Evolutionary conservation across 2,329 filamentous ascomycete species (phyloP), one percentile per base, ranked within the genome.

Genomic region (Sporothrix humicola): DNA sequence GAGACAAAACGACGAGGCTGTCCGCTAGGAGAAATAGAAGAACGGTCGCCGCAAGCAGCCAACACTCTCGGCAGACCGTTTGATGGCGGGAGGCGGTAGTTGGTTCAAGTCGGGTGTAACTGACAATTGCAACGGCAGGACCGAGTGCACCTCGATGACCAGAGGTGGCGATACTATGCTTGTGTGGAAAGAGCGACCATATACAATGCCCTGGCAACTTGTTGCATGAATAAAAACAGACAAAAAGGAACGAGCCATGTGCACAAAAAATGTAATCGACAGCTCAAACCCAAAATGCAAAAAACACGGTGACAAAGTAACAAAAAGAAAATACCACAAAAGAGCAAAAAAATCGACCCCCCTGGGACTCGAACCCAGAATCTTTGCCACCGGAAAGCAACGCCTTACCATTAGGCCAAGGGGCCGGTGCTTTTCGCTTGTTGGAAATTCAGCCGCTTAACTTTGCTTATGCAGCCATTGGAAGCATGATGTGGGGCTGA

Each of bases 331-430:
- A 71, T 23, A 8, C 17, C 23, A 20, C 2, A 31, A 46, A 31
- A n/a, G 70, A 31, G 44, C 82, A 9, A 88, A 79, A 17, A 73
- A 73, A 72, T 54, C 75, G 75, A 76, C 71, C 75, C 73, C 73
- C 74, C 73, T 74, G 73, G 74, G 74, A 76, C 73, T 76, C 76
- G 76, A 76, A 76, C 74, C 74, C 73, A 74, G 73, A 76, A 74
- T 74, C 76, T 76, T 73, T 76, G 74, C 73, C 76, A 76, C 73
- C 74, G 76, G 74, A 76, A 76, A 76, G 75, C 74, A 76, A 76
- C 74, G 76, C 75, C 71, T 74, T 76, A 77, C 75, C 76, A 76
- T 76, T 77, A 74, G 73, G 75, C 75, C 73, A 77, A 76, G 74
- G 72, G 74, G 73, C 76, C 76, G 59, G 69, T 63, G 72, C 26